These are phyloP conservation scores for Trametes punicea DNA, from an alignment of 768 basidiomycete genomes.

Conservation along the genomic window DNA sequence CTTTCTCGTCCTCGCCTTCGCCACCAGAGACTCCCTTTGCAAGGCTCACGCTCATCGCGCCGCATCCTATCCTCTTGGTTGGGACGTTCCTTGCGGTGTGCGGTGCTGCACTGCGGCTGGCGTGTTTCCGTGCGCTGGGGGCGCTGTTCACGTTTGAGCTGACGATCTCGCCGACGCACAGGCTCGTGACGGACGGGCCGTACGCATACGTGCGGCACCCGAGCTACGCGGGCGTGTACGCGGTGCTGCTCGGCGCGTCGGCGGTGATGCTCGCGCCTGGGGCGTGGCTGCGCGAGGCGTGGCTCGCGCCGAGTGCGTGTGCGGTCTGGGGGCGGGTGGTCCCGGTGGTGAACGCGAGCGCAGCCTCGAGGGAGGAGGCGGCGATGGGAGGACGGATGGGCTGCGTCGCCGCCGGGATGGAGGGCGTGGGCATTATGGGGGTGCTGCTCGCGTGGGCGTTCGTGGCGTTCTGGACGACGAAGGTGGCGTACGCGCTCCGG, in stretches of 20 bases:
- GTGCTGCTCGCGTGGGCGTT: constrained; percentile 17
- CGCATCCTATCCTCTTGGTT: constrained; percentile 27
- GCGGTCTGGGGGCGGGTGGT: not conserved
- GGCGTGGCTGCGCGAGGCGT: constrained; percentile 25
- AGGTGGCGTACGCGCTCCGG: constrained; percentile 28
- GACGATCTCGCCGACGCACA: constrained; percentile 34
- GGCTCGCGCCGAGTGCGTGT: constrained; percentile 6
- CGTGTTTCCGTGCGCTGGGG: constrained; percentile 38
- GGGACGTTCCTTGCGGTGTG: constrained; percentile 28
- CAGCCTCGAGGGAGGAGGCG: not conserved
- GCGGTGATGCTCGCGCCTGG: constrained; percentile 23
- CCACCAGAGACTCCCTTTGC: not conserved
- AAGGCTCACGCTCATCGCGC: constrained; percentile 1
- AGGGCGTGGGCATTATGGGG: not conserved
- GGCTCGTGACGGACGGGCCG: constrained; percentile 38
- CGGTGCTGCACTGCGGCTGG: constrained; percentile 35
- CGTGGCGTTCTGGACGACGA: constrained; percentile 30
- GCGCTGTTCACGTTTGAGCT: constrained; percentile 40
- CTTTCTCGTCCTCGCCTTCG: not conserved
- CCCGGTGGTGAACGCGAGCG: not conserved
- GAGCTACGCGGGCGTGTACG: constrained; percentile 34
- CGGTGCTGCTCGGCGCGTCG: constrained; percentile 26
- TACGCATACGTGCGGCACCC: constrained; percentile 42
- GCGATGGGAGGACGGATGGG: not conserved
- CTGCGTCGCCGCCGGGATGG: not conserved